Percentiles rank a stretch among this genome's conserved stretches.
Evolutionary conservation across 75 land plant genomes (phyloP).

Genomic region (Picea sitchensis): DNA sequence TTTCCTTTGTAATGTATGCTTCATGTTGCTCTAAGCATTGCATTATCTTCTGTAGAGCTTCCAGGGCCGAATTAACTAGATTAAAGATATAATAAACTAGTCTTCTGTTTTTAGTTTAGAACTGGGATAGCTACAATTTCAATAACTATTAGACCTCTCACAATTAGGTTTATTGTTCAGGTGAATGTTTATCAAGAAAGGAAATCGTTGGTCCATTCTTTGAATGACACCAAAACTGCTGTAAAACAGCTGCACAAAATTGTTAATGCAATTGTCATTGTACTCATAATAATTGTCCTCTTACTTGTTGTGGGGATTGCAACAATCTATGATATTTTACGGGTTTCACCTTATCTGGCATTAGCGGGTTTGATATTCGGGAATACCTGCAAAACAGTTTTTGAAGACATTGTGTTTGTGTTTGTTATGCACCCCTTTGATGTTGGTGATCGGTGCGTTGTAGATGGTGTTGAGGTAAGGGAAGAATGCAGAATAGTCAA

Average conservation of each 20-base stretch:
- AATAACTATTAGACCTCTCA: background rate
- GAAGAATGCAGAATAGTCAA: background rate
- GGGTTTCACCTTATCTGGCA: constrained; percentile 52
- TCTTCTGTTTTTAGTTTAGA: too few relatives aligned
- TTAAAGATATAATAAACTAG: too few relatives aligned
- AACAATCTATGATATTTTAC: constrained; percentile 48
- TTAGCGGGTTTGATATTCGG: constrained; percentile 54
- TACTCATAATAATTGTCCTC: constrained; percentile 32
- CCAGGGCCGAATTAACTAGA: too few relatives aligned
- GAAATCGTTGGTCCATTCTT: constrained; percentile 43
- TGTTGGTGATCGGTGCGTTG: constrained; percentile 69
- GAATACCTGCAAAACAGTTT: constrained; percentile 48
- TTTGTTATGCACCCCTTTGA: constrained; percentile 74
- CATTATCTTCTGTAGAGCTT: too few relatives aligned
- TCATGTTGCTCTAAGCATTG: too few relatives aligned
- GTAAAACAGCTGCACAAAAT: constrained; percentile 53
- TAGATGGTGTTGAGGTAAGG: constrained; percentile 64
- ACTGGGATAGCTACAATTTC: background rate
- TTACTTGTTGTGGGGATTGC: constrained; percentile 52
- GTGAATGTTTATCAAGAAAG: constrained; percentile 49
- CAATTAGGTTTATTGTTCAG: constrained; percentile 12
- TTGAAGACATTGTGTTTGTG: constrained; percentile 68
- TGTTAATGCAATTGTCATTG: constrained; percentile 21
- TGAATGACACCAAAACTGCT: constrained; percentile 72
- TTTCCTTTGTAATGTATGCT: too few relatives aligned